phyloP scores from a whole-genome alignment of 768 basidiomycete genomes.

The Boletellus ananiceps region DNA sequence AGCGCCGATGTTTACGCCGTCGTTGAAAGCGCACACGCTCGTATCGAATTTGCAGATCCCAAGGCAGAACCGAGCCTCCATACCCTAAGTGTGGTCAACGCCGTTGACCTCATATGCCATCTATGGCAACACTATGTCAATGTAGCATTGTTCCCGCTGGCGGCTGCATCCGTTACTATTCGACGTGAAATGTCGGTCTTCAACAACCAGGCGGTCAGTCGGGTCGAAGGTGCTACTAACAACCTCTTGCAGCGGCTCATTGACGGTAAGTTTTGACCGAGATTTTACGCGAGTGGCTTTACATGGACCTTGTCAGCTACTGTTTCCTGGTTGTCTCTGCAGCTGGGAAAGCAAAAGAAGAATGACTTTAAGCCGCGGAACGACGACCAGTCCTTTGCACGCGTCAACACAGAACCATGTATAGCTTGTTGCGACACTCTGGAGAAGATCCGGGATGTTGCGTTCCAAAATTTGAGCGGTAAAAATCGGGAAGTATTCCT shows the following conservation, averaged over 20 bases:
- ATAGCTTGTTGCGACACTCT: constrained; percentile 78
- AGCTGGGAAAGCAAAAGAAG: constrained; percentile 89
- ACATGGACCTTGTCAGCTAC: constrained; percentile 45
- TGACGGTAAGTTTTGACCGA: constrained; percentile 55
- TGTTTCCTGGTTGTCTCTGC: constrained; percentile 65
- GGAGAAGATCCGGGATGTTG: constrained; percentile 74
- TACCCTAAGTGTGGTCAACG: constrained; percentile 56
- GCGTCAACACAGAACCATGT: constrained; percentile 94
- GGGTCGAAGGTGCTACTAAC: constrained; percentile 82
- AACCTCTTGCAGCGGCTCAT: constrained; percentile 72
- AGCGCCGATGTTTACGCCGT: constrained; percentile 1
- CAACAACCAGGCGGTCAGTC: constrained; percentile 82
- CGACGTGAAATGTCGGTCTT: constrained; percentile 91
- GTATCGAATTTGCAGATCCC: constrained; percentile 67
- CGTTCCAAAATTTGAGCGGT: constrained; percentile 75
- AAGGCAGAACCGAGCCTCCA: constrained; percentile 80
- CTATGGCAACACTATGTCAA: constrained; percentile 97
- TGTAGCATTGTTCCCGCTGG: constrained; percentile 84
- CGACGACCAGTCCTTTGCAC: constrained; percentile 91
- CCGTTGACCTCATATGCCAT: constrained; percentile 85
- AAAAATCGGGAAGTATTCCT: constrained; percentile 92
- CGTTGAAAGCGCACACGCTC: constrained; percentile 55
- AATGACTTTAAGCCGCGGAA: constrained; percentile 96
- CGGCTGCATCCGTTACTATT: constrained; percentile 77
- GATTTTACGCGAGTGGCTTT: not conserved